Base-by-base conservation (phyloP, 2,329 filamentous ascomycete genomes). In the Biscogniauxia sp. region DNA sequence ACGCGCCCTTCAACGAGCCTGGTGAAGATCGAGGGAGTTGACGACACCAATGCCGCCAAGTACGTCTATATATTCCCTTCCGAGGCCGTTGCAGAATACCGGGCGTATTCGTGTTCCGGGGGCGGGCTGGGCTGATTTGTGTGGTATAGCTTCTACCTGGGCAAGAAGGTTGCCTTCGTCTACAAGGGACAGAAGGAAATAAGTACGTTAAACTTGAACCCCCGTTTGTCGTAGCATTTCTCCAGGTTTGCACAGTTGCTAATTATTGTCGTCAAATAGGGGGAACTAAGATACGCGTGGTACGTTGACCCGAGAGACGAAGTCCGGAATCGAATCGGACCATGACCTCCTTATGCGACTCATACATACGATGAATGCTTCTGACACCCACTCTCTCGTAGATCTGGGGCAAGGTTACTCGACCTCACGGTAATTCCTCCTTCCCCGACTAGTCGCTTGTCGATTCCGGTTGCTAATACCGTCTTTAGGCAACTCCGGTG, bases 361-460 rank as follows among this genome's bases (percentile, higher is more conserved):
- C 7, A 25, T 53, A 28, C 23, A 23, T 13, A 32, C 11, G 28
- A 32, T 32, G 28, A 17, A 45, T 7, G 2, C 3, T 54, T 54
- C 59, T 63, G 37, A 62, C 20, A 2, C 15, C 5, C 13, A 4
- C 51, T 28, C 20, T 5, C 52, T 57, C 9, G 25, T n/a, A 64
- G 62, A 64, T 63, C 17, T 64, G 62, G 62, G 62, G 62, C 58
- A 64, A 63, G 54, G 56, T 64, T 8, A 58, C 62, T 41, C 60
- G 62, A 57, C 20, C 56, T 8, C 62, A 64, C 53, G 62, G 62
- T 64, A 64, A 45, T 45, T 45, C 37, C 17, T 11, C 15, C 37
- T 11, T 17, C 37, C 28, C 7, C 6, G 37, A 17, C 4, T 5
- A 45, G 17, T n/a, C 15, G 17, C 13, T 15, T 45, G 15, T 45